These are phyloP conservation scores for Vitis vinifera DNA, from an alignment of 164 flowering plant genomes.

Conservation along the genomic window DNA sequence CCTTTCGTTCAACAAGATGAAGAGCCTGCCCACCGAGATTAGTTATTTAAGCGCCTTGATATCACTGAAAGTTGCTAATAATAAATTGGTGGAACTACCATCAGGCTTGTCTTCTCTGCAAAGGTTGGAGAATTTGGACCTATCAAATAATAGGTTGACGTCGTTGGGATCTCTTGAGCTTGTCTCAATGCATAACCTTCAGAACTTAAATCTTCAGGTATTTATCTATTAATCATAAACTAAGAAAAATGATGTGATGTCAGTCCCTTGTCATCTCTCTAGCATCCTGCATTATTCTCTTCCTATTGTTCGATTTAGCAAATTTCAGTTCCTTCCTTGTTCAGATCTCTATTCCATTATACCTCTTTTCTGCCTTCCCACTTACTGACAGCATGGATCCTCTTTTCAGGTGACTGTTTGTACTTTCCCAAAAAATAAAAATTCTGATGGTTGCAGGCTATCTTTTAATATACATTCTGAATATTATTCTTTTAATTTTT, in stretches of 20 bases:
- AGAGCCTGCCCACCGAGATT: slow-evolving; percentile 75
- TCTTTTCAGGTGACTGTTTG: no score
- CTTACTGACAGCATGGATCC: no score
- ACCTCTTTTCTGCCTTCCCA: no score
- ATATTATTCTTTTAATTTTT: not conserved
- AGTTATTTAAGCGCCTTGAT: slow-evolving; percentile 54
- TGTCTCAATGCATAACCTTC: slow-evolving; percentile 64
- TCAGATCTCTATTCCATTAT: no score
- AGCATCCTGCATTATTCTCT: no score
- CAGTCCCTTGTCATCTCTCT: not conserved
- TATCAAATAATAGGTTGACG: slow-evolving; percentile 82
- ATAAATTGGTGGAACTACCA: slow-evolving; percentile 80
- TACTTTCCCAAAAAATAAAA: no score
- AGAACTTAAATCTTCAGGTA: slow-evolving; percentile 84
- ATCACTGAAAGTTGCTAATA: slow-evolving; percentile 73
- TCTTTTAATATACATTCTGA: no score
- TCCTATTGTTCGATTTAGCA: no score
- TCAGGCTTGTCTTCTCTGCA: slow-evolving; percentile 50
- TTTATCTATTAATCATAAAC: not conserved
- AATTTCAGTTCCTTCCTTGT: no score
- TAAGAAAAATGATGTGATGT: not conserved
- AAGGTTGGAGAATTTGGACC: slow-evolving; percentile 74
- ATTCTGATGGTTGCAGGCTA: no score
- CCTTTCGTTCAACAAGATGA: slow-evolving; percentile 90
- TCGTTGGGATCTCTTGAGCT: slow-evolving; percentile 74